Evolutionary conservation across 306 rosid genomes (phyloP).

Genomic region (Trichosanthes truncata): DNA sequence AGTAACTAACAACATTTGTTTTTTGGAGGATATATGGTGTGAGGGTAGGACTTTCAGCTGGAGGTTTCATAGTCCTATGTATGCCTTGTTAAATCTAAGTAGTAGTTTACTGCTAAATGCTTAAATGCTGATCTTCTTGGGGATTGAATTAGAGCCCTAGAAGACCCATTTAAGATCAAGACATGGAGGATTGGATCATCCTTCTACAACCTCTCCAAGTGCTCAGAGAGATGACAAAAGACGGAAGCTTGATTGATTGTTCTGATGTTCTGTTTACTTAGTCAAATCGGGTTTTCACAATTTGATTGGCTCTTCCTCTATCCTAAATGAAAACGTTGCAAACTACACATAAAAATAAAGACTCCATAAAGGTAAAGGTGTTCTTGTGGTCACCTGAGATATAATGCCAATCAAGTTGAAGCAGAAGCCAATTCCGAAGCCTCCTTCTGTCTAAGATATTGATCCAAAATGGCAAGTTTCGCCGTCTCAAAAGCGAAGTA

Average conservation of each 20-base stretch:
- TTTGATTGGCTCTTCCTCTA: not conserved
- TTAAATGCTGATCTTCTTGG: not conserved
- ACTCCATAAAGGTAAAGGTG: not conserved
- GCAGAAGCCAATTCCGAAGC: constrained; percentile 22
- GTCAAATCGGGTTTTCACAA: not conserved
- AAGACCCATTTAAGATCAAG: not conserved
- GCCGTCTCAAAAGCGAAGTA: constrained; percentile 97
- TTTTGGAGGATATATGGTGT: not conserved
- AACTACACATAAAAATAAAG: not conserved
- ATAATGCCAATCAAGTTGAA: constrained; percentile 20
- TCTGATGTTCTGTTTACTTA: not conserved
- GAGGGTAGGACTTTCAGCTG: not conserved
- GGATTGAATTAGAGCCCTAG: not conserved
- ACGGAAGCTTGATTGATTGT: not conserved
- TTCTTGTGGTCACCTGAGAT: not conserved
- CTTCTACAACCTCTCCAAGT: not conserved
- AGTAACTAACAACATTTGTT: not conserved
- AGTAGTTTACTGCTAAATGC: not conserved
- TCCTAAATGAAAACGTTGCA: not conserved
- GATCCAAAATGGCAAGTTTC: constrained; percentile 46
- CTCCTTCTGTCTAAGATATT: constrained; percentile 46
- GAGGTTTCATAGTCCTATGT: not conserved
- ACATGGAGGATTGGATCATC: not conserved
- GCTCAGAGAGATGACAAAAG: not conserved
- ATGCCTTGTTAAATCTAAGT: not conserved